Percentiles rank a stretch among this genome's conserved stretches.
phyloP scores from a whole-genome alignment of 805 yeast genomes.

The Kuraishia molischiana region DNA sequence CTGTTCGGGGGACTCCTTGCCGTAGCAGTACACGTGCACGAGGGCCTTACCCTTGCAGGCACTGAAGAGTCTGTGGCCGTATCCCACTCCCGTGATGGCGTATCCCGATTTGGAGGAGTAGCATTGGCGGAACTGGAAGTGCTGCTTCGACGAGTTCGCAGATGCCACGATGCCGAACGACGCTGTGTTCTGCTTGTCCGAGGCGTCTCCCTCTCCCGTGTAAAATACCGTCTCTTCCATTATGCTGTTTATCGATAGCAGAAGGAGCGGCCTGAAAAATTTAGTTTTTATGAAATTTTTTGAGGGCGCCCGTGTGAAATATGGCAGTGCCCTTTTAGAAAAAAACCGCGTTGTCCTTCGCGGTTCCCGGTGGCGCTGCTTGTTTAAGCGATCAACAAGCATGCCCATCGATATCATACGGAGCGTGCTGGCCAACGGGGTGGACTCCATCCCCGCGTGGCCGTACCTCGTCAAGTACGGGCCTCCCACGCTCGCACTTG shows the following conservation, averaged over 20 bases:
- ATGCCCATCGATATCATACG: conserved; percentile 87
- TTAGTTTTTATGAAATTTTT: not conserved
- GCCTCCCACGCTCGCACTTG: conserved; percentile 40
- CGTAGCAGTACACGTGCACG: conserved; percentile 61
- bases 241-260: no score
- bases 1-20: conserved; percentile 67
- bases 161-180: conserved; percentile 22
- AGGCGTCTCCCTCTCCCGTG: conserved; percentile 32
- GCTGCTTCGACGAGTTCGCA: conserved; percentile 35
- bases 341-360: no score
- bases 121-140: conserved; percentile 42
- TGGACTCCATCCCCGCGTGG: conserved; percentile 71
- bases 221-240: conserved; percentile 47
- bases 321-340: not conserved
- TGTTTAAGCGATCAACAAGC: not conserved
- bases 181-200: conserved; percentile 26
- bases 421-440: conserved; percentile 61
- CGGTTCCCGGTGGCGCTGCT: not conserved
- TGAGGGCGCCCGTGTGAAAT: not conserved
- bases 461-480: conserved; percentile 41
- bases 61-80: conserved; percentile 45
- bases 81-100: conserved; percentile 32
- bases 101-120: conserved; percentile 36
- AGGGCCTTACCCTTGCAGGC: conserved; percentile 68
- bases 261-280: not conserved